Conservation (phyloP, 441 rosid genomes). For the Mallotus repandus region DNA sequence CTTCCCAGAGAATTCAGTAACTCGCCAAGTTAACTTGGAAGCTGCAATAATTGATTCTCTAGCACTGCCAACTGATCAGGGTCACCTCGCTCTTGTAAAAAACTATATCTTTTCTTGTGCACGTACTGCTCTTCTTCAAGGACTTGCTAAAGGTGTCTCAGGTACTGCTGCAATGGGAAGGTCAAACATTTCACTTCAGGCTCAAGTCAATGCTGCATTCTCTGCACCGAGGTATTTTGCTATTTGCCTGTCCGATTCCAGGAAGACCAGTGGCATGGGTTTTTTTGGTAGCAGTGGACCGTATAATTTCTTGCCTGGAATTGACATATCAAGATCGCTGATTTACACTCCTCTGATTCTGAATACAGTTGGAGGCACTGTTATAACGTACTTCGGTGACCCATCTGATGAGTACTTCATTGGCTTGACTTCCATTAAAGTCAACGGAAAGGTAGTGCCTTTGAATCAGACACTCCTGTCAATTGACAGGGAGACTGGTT, state of each 20-base stretch:
- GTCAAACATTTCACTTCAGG: neutral
- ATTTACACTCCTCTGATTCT: too few relatives aligned
- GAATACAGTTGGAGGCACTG: too few relatives aligned
- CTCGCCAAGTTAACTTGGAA: conserved; percentile 28
- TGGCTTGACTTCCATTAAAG: too few relatives aligned
- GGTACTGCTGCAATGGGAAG: conserved; percentile 10
- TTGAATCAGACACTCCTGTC: too few relatives aligned
- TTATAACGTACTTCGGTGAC: too few relatives aligned
- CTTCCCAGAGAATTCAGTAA: conserved; percentile 40
- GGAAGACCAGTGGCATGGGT: neutral
- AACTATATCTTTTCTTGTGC: neutral
- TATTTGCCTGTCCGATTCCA: neutral
- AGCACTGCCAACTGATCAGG: conserved; percentile 3
- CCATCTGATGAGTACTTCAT: too few relatives aligned
- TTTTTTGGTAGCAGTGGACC: neutral
- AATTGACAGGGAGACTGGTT: too few relatives aligned
- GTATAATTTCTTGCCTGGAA: conserved; percentile 13
- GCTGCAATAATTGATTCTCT: neutral
- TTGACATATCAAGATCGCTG: conserved; percentile 4
- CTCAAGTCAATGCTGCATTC: conserved; percentile 5
- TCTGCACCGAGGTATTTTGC: conserved; percentile 5
- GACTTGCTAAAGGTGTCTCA: conserved; percentile 4
- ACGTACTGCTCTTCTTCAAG: neutral
- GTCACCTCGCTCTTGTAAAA: neutral
- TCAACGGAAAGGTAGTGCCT: too few relatives aligned